Conservation (phyloP, 345 rosid genomes). For the Anacardium occidentale region DNA sequence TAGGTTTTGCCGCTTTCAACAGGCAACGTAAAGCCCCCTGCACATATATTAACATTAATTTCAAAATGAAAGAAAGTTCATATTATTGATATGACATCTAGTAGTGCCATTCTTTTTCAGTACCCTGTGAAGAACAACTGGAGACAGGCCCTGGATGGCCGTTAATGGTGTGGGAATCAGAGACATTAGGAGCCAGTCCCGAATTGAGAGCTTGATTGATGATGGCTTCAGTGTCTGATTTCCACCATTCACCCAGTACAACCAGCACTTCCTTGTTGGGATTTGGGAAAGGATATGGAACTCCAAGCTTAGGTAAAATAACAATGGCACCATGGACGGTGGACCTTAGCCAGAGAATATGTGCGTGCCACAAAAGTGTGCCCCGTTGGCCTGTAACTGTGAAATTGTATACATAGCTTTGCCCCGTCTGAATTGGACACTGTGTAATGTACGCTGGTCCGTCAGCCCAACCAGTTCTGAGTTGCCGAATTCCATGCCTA, state of each 20-base stretch:
- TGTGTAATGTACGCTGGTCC: slow-evolving; percentile 94
- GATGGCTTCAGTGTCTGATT: slow-evolving; percentile 84
- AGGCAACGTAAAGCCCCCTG: slow-evolving; percentile 57
- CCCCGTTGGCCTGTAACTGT: slow-evolving; percentile 93
- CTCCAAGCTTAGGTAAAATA: slow-evolving; percentile 74
- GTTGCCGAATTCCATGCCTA: slow-evolving; percentile 85
- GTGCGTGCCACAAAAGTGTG: slow-evolving; percentile 90
- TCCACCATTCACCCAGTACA: slow-evolving; percentile 89
- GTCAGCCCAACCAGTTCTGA: slow-evolving; percentile 89
- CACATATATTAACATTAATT: not conserved
- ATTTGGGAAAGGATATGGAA: slow-evolving; percentile 86
- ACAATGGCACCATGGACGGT: slow-evolving; percentile 83
- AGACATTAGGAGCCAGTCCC: slow-evolving; percentile 85
- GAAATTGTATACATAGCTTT: slow-evolving; percentile 70
- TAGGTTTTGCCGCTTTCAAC: slow-evolving; percentile 71
- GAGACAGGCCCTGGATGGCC: slow-evolving; percentile 64
- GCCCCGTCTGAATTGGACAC: slow-evolving; percentile 84
- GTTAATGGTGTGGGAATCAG: slow-evolving; percentile 88
- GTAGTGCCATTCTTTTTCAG: too few species aligned
- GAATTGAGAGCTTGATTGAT: slow-evolving; percentile 76
- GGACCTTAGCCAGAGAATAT: slow-evolving; percentile 86
- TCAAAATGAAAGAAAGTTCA: too few species aligned
- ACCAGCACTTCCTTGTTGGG: slow-evolving; percentile 73
- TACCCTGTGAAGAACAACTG: slow-evolving; percentile 67
- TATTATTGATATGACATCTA: too few species aligned